These are phyloP conservation scores for Royoungia palumana DNA, from an alignment of 768 basidiomycete species.

Conservation along the genomic window DNA sequence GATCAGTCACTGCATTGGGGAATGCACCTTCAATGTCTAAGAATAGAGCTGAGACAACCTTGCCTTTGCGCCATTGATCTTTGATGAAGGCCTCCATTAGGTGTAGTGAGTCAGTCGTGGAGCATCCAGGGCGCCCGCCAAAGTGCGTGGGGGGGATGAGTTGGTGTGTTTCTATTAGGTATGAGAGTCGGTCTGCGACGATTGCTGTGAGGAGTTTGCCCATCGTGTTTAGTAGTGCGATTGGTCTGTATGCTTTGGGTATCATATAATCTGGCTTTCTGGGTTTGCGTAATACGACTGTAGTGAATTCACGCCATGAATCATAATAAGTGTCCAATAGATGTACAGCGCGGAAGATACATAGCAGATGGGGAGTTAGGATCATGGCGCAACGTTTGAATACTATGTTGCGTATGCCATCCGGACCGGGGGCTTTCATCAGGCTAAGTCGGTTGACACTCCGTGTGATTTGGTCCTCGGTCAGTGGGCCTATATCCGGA, in stretches of 20 bases:
- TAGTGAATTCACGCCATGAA: constrained; percentile 26
- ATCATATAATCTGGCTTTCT: constrained; percentile 32
- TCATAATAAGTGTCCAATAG: constrained; percentile 10
- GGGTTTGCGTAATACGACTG: constrained; percentile 35
- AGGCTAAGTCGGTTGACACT: no score
- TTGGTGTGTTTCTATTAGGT: neutral
- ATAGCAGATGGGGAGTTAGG: constrained; percentile 4
- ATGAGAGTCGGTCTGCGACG: neutral
- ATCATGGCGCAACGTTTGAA: constrained; percentile 13
- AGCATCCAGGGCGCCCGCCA: no score
- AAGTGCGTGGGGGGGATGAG: neutral
- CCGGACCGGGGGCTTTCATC: constrained; percentile 23
- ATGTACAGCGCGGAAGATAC: neutral
- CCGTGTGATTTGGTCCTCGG: no score
- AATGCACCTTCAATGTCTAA: no score
- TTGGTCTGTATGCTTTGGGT: constrained; percentile 36
- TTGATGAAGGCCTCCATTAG: no score
- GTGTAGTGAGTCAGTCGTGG: no score
- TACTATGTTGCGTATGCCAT: constrained; percentile 27
- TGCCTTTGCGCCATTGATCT: no score
- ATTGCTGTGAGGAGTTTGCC: neutral
- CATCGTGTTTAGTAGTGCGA: constrained; percentile 13
- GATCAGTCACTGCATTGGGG: no score
- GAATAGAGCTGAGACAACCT: no score
- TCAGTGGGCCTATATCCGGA: no score